Evolutionary conservation across 164 flowering plant genomes (phyloP).

Genomic region (Stephania yunnanensis): DNA sequence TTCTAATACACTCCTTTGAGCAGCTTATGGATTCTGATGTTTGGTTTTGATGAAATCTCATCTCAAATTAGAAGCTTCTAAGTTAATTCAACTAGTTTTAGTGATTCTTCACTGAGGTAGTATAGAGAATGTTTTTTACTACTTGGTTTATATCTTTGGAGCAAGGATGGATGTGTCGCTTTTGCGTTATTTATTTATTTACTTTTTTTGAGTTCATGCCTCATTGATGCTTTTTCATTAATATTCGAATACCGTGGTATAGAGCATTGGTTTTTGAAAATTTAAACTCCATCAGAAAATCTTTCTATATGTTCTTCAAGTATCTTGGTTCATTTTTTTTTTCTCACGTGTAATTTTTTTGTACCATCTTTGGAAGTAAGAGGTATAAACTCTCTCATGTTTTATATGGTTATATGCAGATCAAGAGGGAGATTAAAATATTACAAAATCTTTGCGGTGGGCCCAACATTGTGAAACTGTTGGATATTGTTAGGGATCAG

Average conservation of each 20-base stretch:
- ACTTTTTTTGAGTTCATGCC: neutral
- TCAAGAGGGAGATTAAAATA: slow-evolving; percentile 95
- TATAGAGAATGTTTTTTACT: no score
- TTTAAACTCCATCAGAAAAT: neutral
- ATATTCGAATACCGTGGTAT: neutral
- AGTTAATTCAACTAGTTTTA: no score
- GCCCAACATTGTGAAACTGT: slow-evolving; percentile 92
- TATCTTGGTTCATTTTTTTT: neutral
- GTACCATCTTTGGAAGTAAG: neutral
- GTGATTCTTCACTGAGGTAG: no score
- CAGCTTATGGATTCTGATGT: no score
- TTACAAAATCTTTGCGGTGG: slow-evolving; percentile 97
- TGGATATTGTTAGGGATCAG: slow-evolving; percentile 97
- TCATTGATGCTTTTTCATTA: neutral
- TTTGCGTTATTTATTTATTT: neutral
- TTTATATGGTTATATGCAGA: slow-evolving; percentile 43
- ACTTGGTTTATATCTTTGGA: no score
- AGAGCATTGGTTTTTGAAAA: neutral
- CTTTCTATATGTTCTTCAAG: neutral
- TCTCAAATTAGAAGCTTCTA: no score
- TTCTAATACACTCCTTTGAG: no score
- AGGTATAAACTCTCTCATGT: neutral
- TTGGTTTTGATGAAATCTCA: no score
- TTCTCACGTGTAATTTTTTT: neutral
- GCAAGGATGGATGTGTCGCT: neutral